Evolutionary conservation across 2,329 filamentous ascomycete species (phyloP).

Genomic region (Lecanicillium sp.): DNA sequence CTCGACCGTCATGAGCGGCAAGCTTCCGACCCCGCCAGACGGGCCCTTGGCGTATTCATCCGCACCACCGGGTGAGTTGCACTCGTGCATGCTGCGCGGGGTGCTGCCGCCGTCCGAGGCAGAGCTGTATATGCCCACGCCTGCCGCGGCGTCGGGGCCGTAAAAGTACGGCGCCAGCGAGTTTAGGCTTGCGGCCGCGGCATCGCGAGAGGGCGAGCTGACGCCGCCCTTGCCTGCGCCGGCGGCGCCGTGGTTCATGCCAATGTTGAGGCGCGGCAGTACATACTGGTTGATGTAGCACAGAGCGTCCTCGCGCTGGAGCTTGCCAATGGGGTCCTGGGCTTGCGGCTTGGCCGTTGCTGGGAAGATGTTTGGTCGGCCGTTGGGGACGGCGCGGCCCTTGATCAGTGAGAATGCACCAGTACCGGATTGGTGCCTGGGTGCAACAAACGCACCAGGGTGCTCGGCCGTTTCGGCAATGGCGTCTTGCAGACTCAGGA

Average conservation of each 20-base stretch:
- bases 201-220: constrained; percentile 30
- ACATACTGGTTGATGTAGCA: constrained; percentile 65
- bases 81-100: constrained; percentile 24
- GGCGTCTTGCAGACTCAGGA: constrained; percentile 58
- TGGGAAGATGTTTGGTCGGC: constrained; percentile 55
- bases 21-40: constrained; percentile 28
- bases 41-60: constrained; percentile 20
- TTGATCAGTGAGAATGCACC: constrained; percentile 56
- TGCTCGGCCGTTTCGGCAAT: constrained; percentile 42
- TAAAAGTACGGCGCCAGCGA: constrained; percentile 51
- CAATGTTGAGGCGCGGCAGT: constrained; percentile 50
- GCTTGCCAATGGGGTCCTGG: constrained; percentile 55
- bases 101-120: constrained; percentile 22
- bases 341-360: constrained; percentile 35
- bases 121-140: constrained; percentile 34
- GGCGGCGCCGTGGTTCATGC: constrained; percentile 36
- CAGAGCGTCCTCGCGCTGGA: constrained; percentile 58
- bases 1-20: constrained; percentile 52
- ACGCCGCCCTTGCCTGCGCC: constrained; percentile 22
- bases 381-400: constrained; percentile 57
- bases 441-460: constrained; percentile 48
- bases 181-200: constrained; percentile 42
- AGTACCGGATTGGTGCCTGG: constrained; percentile 43
- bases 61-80: constrained; percentile 19
- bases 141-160: constrained; percentile 35